A percentile compares a stretch with the other conserved stretches of the same genome.
These are phyloP conservation scores for Cercophora newfieldiana DNA, from an alignment of 495 filamentous ascomycete genomes.

Conservation along the genomic window DNA sequence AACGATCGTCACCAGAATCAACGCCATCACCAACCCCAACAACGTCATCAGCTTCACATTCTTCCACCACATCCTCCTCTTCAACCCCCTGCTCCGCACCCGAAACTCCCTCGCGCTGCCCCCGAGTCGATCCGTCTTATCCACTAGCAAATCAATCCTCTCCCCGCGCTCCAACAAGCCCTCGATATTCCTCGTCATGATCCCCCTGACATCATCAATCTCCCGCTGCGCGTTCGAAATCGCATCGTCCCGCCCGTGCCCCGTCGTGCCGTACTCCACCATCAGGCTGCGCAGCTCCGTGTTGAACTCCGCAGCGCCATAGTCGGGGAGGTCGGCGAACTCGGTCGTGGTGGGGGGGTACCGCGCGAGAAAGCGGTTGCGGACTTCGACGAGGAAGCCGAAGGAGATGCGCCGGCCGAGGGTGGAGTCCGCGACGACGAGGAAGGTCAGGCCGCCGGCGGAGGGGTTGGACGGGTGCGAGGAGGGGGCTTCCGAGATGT, in stretches of 20 bases:
- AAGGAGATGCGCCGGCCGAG: slow-evolving; percentile 88
- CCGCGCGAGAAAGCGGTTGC: slow-evolving; percentile 78
- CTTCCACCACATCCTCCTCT: slow-evolving; percentile 99
- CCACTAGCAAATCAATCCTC: slow-evolving; percentile 90
- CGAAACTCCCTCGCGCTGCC: slow-evolving; percentile 85
- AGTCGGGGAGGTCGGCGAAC: slow-evolving; percentile 77
- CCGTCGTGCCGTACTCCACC: slow-evolving; percentile 78
- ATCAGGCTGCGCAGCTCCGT: slow-evolving; percentile 72
- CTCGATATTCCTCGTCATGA: slow-evolving; percentile 99
- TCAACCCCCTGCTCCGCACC: slow-evolving; percentile 77
- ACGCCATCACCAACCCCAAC: slow-evolving; percentile 74
- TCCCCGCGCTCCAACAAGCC: slow-evolving; percentile 90
- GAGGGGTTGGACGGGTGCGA: slow-evolving; percentile 52
- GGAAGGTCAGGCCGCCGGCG: slow-evolving; percentile 78
- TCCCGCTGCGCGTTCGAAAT: slow-evolving; percentile 78
- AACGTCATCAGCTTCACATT: slow-evolving; percentile 92
- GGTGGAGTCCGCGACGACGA: slow-evolving; percentile 75
- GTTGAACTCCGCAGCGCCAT: slow-evolving; percentile 89
- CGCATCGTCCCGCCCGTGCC: slow-evolving; percentile 74
- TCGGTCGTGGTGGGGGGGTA: slow-evolving; percentile 68
- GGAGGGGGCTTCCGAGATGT: slow-evolving; percentile 82
- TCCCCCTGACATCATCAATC: slow-evolving; percentile 89
- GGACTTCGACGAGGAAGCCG: slow-evolving; percentile 88
- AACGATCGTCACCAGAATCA: slow-evolving; percentile 64
- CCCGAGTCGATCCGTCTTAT: slow-evolving; percentile 92